Evolutionary conservation across 2,329 filamentous ascomycete genomes (phyloP), one percentile per base, ranked within the genome.

Genomic region (Fusarium tjaetaba): DNA sequence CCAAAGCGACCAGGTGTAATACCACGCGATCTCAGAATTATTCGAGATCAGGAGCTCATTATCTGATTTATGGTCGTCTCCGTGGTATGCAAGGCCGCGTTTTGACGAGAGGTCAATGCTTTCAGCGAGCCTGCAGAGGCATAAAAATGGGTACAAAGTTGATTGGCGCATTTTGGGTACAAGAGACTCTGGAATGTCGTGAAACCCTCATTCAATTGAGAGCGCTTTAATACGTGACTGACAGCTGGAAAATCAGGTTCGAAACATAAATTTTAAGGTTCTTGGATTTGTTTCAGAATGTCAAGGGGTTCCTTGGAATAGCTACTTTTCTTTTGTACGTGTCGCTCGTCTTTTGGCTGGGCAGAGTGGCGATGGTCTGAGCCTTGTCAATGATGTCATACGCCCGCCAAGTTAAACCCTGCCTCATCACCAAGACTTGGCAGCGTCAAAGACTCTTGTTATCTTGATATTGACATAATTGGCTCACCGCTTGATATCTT

Each of bases 1-100:
- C 65, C 78, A 77, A 2, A 80, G 78, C 1, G 83, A 83, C 83
- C 83, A 85, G 0, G 82, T 85, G 61, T 84, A 85, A 70, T 85
- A 85, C 84, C 84, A 85, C 0, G 78, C 73, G 18, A 85, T 79
- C 11, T 81, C 76, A 0, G 84, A 84, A 30, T 81, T 76, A 22
- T 79, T 75, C 0, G 83, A 84, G 3, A 81, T 63, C 2, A 85
- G 61, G 2, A 84, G 73, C n/a, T 78, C 65, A 45, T 79, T 79
- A 61, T 85, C 84, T 1, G 79, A 68, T 20, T 77, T 48, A 18
- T 79, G 74, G 7, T 76, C 65, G n/a, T 79, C 77, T 18, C 73
- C 77, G 7, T 71, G 68, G 28, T 70, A 78, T 4, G 76, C 77
- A 2, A 79, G 72, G 1, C 77, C 77, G 15, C 77, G 76, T 36